These are phyloP conservation scores for Eucalyptus erythrocorys DNA, from an alignment of 345 rosid genomes.

Conservation along the genomic window DNA sequence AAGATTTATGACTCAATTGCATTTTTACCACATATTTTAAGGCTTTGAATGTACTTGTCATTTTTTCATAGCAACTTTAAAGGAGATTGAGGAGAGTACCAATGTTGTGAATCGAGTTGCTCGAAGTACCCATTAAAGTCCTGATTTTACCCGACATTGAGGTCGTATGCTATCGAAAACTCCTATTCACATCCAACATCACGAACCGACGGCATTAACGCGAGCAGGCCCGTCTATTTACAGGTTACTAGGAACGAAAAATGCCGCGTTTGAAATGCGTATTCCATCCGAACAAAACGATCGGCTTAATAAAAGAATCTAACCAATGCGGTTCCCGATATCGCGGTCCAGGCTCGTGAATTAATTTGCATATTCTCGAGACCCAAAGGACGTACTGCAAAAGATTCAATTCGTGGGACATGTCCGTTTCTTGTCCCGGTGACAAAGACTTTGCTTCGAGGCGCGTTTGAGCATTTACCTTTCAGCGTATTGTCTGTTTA, in stretches of 20 bases:
- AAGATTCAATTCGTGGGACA: neutral
- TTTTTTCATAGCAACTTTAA: neutral
- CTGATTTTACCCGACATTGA: neutral
- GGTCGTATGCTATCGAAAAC: neutral
- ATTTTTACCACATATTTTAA: rapidly evolving
- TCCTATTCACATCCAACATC: neutral
- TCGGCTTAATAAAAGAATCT: neutral
- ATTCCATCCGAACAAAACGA: neutral
- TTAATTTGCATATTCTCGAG: neutral
- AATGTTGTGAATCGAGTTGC: neutral
- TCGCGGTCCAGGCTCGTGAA: neutral
- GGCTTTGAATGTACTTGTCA: neutral
- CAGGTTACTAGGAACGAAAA: neutral
- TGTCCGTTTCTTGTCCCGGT: neutral
- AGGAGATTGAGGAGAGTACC: neutral
- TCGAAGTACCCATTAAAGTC: neutral
- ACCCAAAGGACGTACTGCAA: neutral
- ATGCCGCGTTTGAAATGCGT: neutral
- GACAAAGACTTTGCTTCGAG: neutral
- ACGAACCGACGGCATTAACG: neutral
- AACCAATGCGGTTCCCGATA: neutral
- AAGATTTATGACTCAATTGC: too few species aligned
- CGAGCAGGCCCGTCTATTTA: neutral
- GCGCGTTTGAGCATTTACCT: neutral
- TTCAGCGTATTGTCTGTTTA: neutral